phyloP scores from a whole-genome alignment of 1,139 yeast genomes.

The Chernovozyma aurita region DNA sequence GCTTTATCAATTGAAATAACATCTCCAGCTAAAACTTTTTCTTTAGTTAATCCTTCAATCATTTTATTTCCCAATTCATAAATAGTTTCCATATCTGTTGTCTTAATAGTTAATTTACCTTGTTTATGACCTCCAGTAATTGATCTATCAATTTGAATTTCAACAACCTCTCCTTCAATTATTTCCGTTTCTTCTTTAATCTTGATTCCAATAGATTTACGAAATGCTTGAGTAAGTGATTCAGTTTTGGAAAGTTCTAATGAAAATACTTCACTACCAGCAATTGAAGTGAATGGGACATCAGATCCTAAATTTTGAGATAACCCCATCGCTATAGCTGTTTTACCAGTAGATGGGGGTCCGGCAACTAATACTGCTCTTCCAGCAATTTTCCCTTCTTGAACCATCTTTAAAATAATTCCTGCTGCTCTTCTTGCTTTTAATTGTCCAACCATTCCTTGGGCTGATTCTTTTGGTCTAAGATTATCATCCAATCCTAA shows the following conservation, averaged over 20 bases:
- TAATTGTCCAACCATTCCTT: slow-evolving; percentile 97
- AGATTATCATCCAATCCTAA: slow-evolving; percentile 88
- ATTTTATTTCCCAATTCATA: slow-evolving; percentile 95
- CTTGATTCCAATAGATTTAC: slow-evolving; percentile 91
- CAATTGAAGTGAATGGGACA: slow-evolving; percentile 93
- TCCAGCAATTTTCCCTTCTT: slow-evolving; percentile 93
- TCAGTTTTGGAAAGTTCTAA: slow-evolving; percentile 92
- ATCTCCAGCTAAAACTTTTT: slow-evolving; percentile 96
- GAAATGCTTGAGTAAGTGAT: slow-evolving; percentile 90
- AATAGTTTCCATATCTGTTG: slow-evolving; percentile 98
- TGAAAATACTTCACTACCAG: slow-evolving; percentile 91
- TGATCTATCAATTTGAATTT: slow-evolving; percentile 93
- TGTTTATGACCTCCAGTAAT: slow-evolving; percentile 97
- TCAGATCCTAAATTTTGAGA: slow-evolving; percentile 85
- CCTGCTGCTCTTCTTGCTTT: slow-evolving; percentile 97
- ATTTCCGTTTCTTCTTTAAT: slow-evolving; percentile 96
- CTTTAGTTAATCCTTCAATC: slow-evolving; percentile 94
- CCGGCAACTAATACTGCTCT: slow-evolving; percentile 95
- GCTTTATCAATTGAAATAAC: slow-evolving; percentile 95
- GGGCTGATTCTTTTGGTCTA: slow-evolving; percentile 72
- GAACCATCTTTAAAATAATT: slow-evolving; percentile 85
- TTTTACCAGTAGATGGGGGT: slow-evolving; percentile 98
- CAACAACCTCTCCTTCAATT: slow-evolving; percentile 98
- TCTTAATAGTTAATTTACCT: slow-evolving; percentile 93
- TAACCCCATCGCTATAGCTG: slow-evolving; percentile 97